These are phyloP conservation scores for Pythium phragmiticola DNA, from an alignment of 352 stramenopile genomes.

Conservation along the genomic window DNA sequence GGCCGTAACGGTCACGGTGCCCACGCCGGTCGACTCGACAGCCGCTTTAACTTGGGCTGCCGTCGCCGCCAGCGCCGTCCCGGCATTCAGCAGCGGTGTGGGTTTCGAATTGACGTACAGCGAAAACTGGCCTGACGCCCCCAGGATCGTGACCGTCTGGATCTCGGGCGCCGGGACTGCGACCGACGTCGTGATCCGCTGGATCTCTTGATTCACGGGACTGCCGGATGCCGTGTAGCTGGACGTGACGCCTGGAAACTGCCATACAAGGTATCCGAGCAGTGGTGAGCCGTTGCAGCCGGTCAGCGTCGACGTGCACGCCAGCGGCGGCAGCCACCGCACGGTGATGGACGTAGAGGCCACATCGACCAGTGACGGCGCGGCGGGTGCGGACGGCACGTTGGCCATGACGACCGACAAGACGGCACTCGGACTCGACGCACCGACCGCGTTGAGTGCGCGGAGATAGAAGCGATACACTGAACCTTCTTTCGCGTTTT, in stretches of 20 bases:
- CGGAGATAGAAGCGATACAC: constrained; percentile 93
- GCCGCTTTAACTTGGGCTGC: constrained; percentile 47
- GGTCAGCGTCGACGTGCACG: constrained; percentile 71
- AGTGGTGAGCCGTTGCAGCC: constrained; percentile 75
- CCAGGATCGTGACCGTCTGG: constrained; percentile 66
- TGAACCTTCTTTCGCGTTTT: constrained; percentile 68
- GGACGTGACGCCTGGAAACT: constrained; percentile 82
- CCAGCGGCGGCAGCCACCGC: constrained; percentile 57
- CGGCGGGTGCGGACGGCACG: constrained; percentile 47
- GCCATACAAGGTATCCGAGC: constrained; percentile 93
- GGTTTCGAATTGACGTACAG: constrained; percentile 69
- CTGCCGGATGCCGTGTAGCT: constrained; percentile 76
- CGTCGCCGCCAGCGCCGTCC: constrained; percentile 27
- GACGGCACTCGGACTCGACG: constrained; percentile 78
- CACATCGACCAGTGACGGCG: constrained; percentile 63
- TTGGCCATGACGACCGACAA: constrained; percentile 89
- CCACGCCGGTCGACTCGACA: constrained; percentile 53
- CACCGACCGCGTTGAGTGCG: constrained; percentile 82
- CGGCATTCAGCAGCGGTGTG: constrained; percentile 46
- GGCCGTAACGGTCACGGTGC: constrained; percentile 48
- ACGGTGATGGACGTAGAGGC: constrained; percentile 60
- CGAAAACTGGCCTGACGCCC: constrained; percentile 63
- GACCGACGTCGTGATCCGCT: constrained; percentile 87
- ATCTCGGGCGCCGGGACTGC: constrained; percentile 57
- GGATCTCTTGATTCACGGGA: constrained; percentile 84